A percentile compares a stretch with the other conserved stretches of the same genome.
Conservation (phyloP, 208 protist genomes). For the Leishmania major region DNA sequence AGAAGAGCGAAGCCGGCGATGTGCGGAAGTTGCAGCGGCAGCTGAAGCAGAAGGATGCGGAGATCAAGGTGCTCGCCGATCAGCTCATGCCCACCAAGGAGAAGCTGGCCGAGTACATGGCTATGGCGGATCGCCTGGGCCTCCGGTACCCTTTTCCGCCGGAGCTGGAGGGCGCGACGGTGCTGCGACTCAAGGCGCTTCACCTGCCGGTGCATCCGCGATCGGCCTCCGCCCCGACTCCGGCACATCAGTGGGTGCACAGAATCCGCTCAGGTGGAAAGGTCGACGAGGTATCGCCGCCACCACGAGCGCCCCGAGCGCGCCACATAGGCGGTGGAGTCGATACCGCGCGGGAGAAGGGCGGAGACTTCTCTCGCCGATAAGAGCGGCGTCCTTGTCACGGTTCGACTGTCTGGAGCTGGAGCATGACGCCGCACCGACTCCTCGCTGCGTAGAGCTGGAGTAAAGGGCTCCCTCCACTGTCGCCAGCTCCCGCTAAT, state of each 20-base stretch:
- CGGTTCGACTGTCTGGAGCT: neutral
- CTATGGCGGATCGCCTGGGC: slow-evolving; percentile 80
- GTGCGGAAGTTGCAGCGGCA: slow-evolving; percentile 30
- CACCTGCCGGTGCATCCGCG: slow-evolving; percentile 30
- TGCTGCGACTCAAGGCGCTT: slow-evolving; percentile 64
- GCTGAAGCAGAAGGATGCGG: slow-evolving; percentile 49
- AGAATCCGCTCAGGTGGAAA: neutral
- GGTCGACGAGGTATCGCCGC: slow-evolving; percentile 1
- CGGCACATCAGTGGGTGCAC: neutral
- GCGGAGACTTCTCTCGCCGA: slow-evolving; percentile 16
- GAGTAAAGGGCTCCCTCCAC: neutral
- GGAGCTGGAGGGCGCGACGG: slow-evolving; percentile 60
- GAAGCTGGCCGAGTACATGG: slow-evolving; percentile 89
- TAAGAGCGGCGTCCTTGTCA: neutral
- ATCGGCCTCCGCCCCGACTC: slow-evolving; percentile 22
- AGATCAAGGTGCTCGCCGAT: slow-evolving; percentile 55
- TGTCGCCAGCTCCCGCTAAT: neutral
- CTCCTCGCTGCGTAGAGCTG: neutral
- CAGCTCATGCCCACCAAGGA: slow-evolving; percentile 85
- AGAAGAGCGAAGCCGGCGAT: slow-evolving; percentile 7
- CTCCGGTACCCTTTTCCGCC: slow-evolving; percentile 81
- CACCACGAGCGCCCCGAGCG: slow-evolving; percentile 7
- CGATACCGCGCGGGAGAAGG: neutral
- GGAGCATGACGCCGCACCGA: neutral
- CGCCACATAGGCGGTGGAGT: neutral